Evolutionary conservation across 768 basidiomycete species (phyloP), one percentile per base, ranked within the genome.

Genomic region (Dictyophora rubrovolvata): DNA sequence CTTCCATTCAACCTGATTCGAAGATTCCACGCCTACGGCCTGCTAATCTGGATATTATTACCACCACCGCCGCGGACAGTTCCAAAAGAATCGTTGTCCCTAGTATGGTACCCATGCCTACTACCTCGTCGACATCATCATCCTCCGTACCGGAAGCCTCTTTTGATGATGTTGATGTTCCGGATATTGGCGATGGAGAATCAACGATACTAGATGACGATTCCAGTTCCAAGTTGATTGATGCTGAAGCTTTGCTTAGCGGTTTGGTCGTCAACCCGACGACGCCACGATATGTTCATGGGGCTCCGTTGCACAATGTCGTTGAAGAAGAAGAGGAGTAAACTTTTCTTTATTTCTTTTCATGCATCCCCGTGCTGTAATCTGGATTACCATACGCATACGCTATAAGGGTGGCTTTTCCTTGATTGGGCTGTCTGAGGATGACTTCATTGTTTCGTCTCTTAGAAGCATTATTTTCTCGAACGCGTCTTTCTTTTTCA

Each of bases 231-330:
- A 20, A 48, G 17, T 28, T 51, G n/a, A 35, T 42, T 42, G 42
- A 42, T 42, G 4, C 28, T 51, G 12, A 14, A 20, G 14, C 11
- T 51, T 20, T 51, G 20, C 21, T 22, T 22, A 37, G 49, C 33
- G 49, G 21, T 5, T n/a, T 82, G 4, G 75, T 81, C n/a, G 73
- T 71, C 18, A 87, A 84, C 64, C 87, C 87, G 11, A 80, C 69
- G 8, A 47, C 57, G 5, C 57, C 49, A 35, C 80, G 88, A 48
- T 93, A 93, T 66, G 69, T 89, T 14, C 90, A 93, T 65, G 90
- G 90, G 22, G 87, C 87, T 8, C 90, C 90, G 28, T 75, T 93
- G 65, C 87, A 91, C 63, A 92, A 92, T 61, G 90, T 93, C 47
- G 21, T 90, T 52, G 90, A 91, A 68, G 89, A 90, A 65, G 85